These are phyloP conservation scores for Didymella arachidicola DNA, from an alignment of 2,329 filamentous ascomycete species.

Conservation along the genomic window DNA sequence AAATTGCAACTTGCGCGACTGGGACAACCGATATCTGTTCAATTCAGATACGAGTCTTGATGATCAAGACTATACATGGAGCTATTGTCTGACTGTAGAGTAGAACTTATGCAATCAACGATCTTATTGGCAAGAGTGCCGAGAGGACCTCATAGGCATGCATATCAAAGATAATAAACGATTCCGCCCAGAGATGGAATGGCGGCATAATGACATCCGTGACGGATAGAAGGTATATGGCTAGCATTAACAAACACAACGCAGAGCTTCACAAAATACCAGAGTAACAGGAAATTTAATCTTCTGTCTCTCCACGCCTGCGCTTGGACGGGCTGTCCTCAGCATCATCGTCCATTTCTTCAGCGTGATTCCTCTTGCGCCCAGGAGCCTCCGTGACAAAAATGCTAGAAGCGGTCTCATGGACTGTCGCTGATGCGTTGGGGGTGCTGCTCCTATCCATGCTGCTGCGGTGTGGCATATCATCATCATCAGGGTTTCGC, in stretches of 20 bases:
- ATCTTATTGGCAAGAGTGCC: too few relatives aligned
- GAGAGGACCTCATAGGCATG: too few relatives aligned
- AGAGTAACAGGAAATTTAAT: background rate
- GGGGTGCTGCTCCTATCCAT: constrained; percentile 2
- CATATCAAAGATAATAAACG: too few relatives aligned
- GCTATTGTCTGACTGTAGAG: too few relatives aligned
- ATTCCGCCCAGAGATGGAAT: too few relatives aligned
- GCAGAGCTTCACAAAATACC: background rate
- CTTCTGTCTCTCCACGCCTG: background rate
- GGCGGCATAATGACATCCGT: too few relatives aligned
- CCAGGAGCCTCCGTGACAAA: constrained; percentile 17
- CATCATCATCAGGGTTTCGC: constrained; percentile 17
- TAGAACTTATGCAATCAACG: too few relatives aligned
- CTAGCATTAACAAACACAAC: background rate
- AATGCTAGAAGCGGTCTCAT: constrained; percentile 14
- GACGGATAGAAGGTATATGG: background rate
- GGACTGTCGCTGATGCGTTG: constrained; percentile 5
- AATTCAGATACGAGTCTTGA: too few relatives aligned
- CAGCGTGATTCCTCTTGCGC: constrained; percentile 3
- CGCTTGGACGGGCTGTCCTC: background rate
- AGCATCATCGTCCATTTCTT: background rate
- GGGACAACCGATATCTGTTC: too few relatives aligned
- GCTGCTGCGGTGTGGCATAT: background rate
- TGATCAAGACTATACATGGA: too few relatives aligned
- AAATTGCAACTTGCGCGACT: too few relatives aligned